Percentiles rank a stretch among this genome's conserved stretches.
Conservation (phyloP, 2,329 filamentous ascomycete species). For the Fusarium metavorans region DNA sequence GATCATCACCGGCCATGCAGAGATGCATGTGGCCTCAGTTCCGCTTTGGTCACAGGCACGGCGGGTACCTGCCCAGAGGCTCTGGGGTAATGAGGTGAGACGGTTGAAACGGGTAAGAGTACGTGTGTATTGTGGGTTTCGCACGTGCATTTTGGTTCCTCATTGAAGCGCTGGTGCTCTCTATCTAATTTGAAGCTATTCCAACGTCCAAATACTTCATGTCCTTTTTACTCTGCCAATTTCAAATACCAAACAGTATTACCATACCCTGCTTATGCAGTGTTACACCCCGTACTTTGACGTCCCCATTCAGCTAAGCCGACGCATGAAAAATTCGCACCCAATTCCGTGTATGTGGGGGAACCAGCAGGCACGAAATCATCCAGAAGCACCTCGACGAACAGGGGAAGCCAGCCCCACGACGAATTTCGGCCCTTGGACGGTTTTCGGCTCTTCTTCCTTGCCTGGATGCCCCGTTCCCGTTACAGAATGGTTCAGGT, state of each 20-base stretch:
- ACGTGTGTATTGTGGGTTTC: constrained; percentile 11
- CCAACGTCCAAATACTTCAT: not conserved
- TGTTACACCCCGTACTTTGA: not conserved
- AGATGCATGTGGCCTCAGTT: constrained; percentile 30
- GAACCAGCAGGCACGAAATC: constrained; percentile 3
- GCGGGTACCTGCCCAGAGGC: constrained; percentile 18
- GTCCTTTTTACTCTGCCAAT: not conserved
- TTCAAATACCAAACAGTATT: not conserved
- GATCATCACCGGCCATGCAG: constrained; percentile 26
- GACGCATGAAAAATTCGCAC: not conserved
- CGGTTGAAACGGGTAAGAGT: constrained; percentile 13
- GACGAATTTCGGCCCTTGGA: constrained; percentile 39
- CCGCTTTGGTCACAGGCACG: not conserved
- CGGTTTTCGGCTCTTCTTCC: constrained; percentile 40
- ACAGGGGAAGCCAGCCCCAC: constrained; percentile 20
- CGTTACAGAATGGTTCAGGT: constrained; percentile 26
- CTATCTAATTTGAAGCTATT: not conserved
- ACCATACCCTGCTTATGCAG: not conserved
- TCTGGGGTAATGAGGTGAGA: constrained; percentile 33
- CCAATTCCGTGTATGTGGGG: not conserved
- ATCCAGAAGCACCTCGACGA: constrained; percentile 3
- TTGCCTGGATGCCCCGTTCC: constrained; percentile 24
- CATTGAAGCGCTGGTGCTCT: not conserved
- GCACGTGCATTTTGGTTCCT: constrained; percentile 25
- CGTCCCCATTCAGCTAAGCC: constrained; percentile 4